Conservation (phyloP, 1,284 basidiomycete genomes). For the Puccinia sorghi region DNA sequence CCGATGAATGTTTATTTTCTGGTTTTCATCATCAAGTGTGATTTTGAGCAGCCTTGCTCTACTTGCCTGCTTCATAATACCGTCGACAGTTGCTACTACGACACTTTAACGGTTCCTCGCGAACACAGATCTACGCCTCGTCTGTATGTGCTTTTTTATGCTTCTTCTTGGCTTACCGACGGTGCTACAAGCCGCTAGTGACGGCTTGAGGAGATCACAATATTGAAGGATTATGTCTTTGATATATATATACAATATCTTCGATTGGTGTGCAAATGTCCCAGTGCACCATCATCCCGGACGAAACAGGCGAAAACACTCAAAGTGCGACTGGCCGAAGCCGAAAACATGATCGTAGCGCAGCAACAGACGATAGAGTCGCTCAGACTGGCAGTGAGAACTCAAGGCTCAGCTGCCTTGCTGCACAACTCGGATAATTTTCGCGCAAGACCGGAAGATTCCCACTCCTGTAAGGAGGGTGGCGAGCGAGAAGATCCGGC, state of each 20-base stretch:
- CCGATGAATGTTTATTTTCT: not conserved
- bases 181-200: not conserved
- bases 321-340: constrained; percentile 25
- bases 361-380: constrained; percentile 40
- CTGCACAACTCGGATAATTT: not conserved
- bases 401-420: not conserved
- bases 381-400: not conserved
- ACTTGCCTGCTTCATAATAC: constrained; percentile 48
- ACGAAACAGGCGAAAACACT: constrained; percentile 32
- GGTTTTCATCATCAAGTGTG: constrained; percentile 32
- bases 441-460: not conserved
- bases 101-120: constrained; percentile 39
- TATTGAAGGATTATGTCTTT: not conserved
- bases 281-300: constrained; percentile 7
- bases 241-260: not conserved
- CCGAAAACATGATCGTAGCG: constrained; percentile 36
- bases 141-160: constrained; percentile 16
- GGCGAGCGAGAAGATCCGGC: not conserved
- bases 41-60: constrained; percentile 46
- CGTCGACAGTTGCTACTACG: constrained; percentile 37
- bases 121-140: constrained; percentile 26
- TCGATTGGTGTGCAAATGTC: constrained; percentile 9
- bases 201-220: not conserved
- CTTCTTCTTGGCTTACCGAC: not conserved
- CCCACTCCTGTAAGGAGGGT: not conserved